These are phyloP conservation scores for Talaromyces adpressus DNA, from an alignment of 495 filamentous ascomycete species.

Conservation along the genomic window DNA sequence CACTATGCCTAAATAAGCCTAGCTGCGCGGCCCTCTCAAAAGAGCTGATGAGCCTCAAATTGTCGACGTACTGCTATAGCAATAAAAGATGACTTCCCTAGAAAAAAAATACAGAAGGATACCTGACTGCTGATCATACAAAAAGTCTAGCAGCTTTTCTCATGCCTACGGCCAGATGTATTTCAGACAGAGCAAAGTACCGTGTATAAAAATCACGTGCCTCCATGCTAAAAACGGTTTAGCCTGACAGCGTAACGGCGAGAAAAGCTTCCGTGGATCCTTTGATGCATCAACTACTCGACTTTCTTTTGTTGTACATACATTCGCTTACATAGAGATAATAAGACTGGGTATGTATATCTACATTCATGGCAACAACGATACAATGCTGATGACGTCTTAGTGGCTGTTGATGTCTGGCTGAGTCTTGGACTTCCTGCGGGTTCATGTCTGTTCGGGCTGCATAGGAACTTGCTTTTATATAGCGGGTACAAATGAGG, in stretches of 20 bases:
- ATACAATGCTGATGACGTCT: not conserved
- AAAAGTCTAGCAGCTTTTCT: not conserved
- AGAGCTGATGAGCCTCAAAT: not conserved
- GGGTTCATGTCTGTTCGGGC: not conserved
- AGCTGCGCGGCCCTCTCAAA: not conserved
- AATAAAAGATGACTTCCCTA: not conserved
- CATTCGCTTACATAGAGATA: not conserved
- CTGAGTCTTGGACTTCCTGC: not conserved
- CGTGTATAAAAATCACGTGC: not conserved
- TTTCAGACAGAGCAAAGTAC: no score
- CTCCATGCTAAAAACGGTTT: not conserved
- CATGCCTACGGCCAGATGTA: no score
- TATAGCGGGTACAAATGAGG: not conserved
- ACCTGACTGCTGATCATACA: no score
- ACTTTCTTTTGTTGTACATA: not conserved
- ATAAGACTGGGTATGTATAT: not conserved
- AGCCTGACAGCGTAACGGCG: not conserved
- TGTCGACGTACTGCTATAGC: not conserved
- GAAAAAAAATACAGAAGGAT: not conserved
- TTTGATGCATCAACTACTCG: not conserved
- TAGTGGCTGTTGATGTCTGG: not conserved
- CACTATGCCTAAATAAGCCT: not conserved
- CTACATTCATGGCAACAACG: not conserved
- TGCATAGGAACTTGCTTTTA: not conserved
- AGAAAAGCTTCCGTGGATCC: not conserved